These are phyloP conservation scores for Dothiorella sarmentorum DNA, from an alignment of 2,329 filamentous ascomycete genomes.

Conservation along the genomic window DNA sequence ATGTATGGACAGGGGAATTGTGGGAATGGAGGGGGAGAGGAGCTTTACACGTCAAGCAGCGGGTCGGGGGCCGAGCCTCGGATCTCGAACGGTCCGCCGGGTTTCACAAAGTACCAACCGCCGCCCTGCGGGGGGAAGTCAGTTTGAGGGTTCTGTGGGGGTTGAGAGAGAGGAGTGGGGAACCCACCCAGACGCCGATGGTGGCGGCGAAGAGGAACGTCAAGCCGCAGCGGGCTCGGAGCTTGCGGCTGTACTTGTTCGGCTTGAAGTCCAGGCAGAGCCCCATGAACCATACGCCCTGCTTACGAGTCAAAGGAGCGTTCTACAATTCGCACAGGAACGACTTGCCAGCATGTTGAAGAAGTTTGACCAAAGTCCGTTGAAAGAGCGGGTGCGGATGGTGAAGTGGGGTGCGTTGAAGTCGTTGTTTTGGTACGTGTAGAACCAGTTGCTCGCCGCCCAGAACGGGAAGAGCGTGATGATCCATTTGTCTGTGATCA, in stretches of 20 bases:
- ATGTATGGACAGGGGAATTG: neutral
- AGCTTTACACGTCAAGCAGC: neutral
- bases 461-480: slow-evolving; percentile 22
- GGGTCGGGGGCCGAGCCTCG: neutral
- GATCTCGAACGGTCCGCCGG: neutral
- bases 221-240: neutral
- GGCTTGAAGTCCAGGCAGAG: neutral
- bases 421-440: slow-evolving; percentile 22
- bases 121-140: neutral
- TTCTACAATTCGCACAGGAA: neutral
- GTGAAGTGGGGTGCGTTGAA: neutral
- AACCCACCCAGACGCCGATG: neutral
- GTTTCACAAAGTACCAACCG: neutral
- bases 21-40: neutral
- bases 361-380: neutral
- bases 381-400: neutral
- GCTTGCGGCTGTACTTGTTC: neutral
- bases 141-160: neutral
- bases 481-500: slow-evolving; percentile 21
- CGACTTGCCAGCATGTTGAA: neutral
- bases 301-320: neutral
- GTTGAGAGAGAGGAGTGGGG: too few relatives aligned
- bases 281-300: neutral
- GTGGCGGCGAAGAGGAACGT: neutral
- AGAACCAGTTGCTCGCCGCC: slow-evolving; percentile 21